phyloP scores from a whole-genome alignment of 2,329 filamentous ascomycete species.

The Penicillium aurantiogriseum region DNA sequence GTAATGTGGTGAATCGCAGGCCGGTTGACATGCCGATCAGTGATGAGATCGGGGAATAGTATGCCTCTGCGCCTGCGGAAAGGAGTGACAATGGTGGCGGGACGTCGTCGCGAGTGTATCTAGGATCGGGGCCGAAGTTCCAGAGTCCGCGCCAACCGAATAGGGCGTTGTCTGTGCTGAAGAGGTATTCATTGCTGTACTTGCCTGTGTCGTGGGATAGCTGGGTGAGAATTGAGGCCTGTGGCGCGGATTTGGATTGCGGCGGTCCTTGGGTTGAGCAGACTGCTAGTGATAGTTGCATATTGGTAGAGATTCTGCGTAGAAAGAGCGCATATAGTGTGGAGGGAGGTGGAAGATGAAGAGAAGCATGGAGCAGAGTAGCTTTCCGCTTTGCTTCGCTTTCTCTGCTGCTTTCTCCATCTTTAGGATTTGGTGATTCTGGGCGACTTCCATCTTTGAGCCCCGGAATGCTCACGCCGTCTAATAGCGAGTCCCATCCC shows the following conservation, averaged over 20 bases:
- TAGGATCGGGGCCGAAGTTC: slow-evolving; percentile 77
- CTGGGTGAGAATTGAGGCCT: slow-evolving; percentile 47
- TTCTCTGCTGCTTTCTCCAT: slow-evolving; percentile 14
- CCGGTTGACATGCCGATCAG: slow-evolving; percentile 88
- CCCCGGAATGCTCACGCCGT: slow-evolving; percentile 22
- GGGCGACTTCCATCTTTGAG: slow-evolving; percentile 9
- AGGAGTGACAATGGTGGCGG: slow-evolving; percentile 73
- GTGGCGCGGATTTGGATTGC: slow-evolving; percentile 45
- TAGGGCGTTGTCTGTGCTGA: slow-evolving; percentile 86
- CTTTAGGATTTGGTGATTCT: slow-evolving; percentile 62
- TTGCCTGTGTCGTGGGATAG: slow-evolving; percentile 73
- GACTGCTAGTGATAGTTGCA: slow-evolving; percentile 73
- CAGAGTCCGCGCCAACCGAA: slow-evolving; percentile 86
- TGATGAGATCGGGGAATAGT: slow-evolving; percentile 94
- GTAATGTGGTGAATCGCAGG: slow-evolving; percentile 80
- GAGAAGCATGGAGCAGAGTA: slow-evolving; percentile 46
- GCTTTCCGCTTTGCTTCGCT: slow-evolving; percentile 34
- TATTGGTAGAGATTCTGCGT: slow-evolving; percentile 70
- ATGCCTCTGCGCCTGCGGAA: slow-evolving; percentile 87
- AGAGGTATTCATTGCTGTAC: slow-evolving; percentile 85
- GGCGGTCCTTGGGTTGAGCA: slow-evolving; percentile 42
- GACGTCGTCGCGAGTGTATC: slow-evolving; percentile 29
- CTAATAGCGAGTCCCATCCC: slow-evolving; percentile 34
- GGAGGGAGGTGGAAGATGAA: slow-evolving; percentile 64
- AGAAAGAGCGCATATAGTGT: slow-evolving; percentile 84